phyloP scores from a whole-genome alignment of 257 asterid species.

The Solanum chiquidenum region DNA sequence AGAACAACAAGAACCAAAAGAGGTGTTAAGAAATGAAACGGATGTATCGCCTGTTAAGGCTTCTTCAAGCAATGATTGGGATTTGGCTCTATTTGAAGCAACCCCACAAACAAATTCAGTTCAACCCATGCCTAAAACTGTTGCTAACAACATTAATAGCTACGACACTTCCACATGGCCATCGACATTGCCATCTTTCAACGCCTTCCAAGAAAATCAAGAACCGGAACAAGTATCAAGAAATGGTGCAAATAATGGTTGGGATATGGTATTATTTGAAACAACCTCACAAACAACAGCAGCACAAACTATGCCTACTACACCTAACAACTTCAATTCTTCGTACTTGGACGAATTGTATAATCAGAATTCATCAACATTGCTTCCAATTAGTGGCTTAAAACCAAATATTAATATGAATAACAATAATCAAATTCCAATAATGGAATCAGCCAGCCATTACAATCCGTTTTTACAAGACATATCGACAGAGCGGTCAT shows the following conservation, averaged over 20 bases:
- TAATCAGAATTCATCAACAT: neutral
- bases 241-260: conserved; percentile 2
- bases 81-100: conserved; percentile 24
- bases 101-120: neutral
- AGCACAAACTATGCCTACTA: neutral
- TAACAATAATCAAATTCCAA: neutral
- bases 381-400: neutral
- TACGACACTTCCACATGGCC: neutral
- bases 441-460: conserved; percentile 2
- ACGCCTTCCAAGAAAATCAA: neutral
- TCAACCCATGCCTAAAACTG: neutral
- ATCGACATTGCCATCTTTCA: neutral
- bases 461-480: conserved; percentile 69
- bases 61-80: conserved; percentile 17
- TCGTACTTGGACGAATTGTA: conserved; percentile 2
- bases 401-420: neutral
- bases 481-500: neutral
- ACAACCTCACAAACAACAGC: neutral
- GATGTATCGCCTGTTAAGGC: neutral
- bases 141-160: neutral
- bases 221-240: neutral
- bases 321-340: neutral
- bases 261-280: conserved; percentile 30
- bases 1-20: neutral
- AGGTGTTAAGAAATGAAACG: neutral